A percentile compares a stretch with the other conserved stretches of the same genome.
These are phyloP conservation scores for Metarhizium humberi DNA, from an alignment of 2,329 filamentous ascomycete genomes.

Conservation along the genomic window DNA sequence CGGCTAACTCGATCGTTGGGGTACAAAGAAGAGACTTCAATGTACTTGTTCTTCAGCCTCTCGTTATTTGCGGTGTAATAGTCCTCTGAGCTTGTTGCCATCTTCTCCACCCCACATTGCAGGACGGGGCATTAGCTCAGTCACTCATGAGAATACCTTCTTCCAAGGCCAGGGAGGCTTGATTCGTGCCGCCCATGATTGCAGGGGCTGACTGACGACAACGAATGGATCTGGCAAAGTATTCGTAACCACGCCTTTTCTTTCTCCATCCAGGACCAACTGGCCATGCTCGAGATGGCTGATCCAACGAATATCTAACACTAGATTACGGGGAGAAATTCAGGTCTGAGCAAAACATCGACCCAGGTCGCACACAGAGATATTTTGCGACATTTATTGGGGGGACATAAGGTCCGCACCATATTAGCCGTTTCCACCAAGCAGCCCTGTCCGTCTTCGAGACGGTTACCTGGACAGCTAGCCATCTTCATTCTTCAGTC, in stretches of 20 bases:
- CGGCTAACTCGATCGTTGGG: background rate
- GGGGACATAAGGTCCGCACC: background rate
- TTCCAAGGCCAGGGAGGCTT: too few relatives aligned
- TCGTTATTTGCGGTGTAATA: background rate
- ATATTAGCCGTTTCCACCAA: background rate
- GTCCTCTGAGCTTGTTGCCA: background rate
- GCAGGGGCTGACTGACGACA: too few relatives aligned
- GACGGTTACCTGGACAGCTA: background rate
- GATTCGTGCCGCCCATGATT: too few relatives aligned
- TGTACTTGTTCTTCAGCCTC: background rate
- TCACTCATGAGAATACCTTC: too few relatives aligned
- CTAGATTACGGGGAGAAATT: background rate
- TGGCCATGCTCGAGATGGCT: background rate
- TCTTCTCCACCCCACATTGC: background rate
- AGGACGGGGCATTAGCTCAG: too few relatives aligned
- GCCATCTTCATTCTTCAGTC: background rate
- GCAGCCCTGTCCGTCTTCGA: background rate
- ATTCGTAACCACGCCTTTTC: background rate
- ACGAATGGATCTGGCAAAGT: too few relatives aligned
- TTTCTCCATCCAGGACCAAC: background rate
- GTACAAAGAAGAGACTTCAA: background rate
- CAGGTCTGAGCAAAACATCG: background rate
- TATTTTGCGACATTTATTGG: background rate
- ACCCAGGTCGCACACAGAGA: background rate
- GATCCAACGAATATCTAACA: background rate